Base-by-base conservation (phyloP, 2,329 filamentous ascomycete species). In the Beauveria rudraprayagi region DNA sequence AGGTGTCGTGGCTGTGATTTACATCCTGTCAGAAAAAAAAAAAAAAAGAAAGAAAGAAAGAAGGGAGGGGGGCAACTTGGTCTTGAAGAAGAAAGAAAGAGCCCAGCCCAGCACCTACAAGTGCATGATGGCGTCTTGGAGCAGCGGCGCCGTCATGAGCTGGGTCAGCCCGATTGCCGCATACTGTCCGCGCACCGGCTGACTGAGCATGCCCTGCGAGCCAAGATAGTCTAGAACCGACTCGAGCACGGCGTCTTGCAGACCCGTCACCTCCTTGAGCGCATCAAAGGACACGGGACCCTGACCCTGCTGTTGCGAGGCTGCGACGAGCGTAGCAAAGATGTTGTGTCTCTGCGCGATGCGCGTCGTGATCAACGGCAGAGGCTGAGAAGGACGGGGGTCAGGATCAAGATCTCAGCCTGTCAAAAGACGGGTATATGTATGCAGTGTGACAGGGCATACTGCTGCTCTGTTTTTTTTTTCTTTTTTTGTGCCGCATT, bases 301-400 rank as follows among this genome's bases (percentile, higher is more conserved):
- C 48, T 43, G 17, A 9, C 44, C 58, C 22, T 22, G 22, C 48
- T 43, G 17, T 58, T 52, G n/a, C 44, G 17, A 22, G n/a, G 3
- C 19, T 3, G 43, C 55, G 9, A 37, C 56, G 1, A 66, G 58
- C 2, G 61, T 57, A 3, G 56, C 55, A 44, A 63, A 64, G 48
- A 67, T 65, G 3, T 56, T 55, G 55, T 64, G 63, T 19, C 63
- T 24, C 51, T 66, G 64, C 9, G 60, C 60, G 41, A 67, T 63
- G 56, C 63, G 56, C 3, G 58, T 47, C 17, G 63, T 58, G 17
- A 66, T 57, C 16, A 66, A 47, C 5, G 62, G 64, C 14, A 65
- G 46, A 10, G 55, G 44, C 64, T 66, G 26, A 30, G 26, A 16
- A 9, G 9, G 14, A 34, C 30, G 6, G 11, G 6, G 3, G 22